Evolutionary conservation across 352 stramenopile genomes (phyloP).

Genomic region (Phytopythium cucurbitacearum): DNA sequence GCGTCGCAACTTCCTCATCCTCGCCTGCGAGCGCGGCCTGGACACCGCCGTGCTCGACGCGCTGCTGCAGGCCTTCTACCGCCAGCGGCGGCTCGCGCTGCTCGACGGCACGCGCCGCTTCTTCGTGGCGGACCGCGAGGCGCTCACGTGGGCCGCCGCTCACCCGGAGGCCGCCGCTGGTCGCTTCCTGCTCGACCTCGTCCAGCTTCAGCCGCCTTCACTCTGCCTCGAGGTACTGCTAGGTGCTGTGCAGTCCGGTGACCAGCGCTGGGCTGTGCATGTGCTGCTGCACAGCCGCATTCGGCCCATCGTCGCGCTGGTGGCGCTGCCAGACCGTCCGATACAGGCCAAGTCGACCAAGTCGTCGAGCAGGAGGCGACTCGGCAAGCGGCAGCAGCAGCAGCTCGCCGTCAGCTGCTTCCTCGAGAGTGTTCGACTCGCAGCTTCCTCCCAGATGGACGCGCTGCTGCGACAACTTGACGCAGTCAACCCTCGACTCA

Average conservation of each 20-base stretch:
- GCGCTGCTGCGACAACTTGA: not conserved
- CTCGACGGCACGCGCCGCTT: conserved; percentile 5
- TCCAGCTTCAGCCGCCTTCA: conserved; percentile 2
- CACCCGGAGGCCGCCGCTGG: not conserved
- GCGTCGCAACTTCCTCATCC: conserved; percentile 7
- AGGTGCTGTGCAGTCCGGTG: not conserved
- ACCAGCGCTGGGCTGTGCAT: conserved; percentile 1
- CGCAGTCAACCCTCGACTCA: not conserved
- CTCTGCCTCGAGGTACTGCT: conserved; percentile 1
- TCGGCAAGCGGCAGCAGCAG: not conserved
- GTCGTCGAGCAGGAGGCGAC: not conserved
- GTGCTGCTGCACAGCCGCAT: conserved; percentile 2
- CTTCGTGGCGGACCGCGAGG: conserved; percentile 4
- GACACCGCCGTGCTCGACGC: conserved; percentile 4
- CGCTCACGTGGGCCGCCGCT: not conserved
- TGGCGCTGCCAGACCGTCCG: not conserved
- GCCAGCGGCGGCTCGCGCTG: conserved; percentile 6
- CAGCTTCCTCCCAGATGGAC: not conserved
- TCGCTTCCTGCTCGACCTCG: conserved; percentile 5
- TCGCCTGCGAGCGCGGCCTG: conserved; percentile 4
- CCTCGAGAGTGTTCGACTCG: conserved; percentile 1
- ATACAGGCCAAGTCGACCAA: not conserved
- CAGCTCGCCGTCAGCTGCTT: not conserved
- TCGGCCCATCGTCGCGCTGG: not conserved
- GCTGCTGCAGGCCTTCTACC: conserved; percentile 6